Evolutionary conservation across 257 asterid species (phyloP).

Genomic region (Parsonsia alboflavescens): DNA sequence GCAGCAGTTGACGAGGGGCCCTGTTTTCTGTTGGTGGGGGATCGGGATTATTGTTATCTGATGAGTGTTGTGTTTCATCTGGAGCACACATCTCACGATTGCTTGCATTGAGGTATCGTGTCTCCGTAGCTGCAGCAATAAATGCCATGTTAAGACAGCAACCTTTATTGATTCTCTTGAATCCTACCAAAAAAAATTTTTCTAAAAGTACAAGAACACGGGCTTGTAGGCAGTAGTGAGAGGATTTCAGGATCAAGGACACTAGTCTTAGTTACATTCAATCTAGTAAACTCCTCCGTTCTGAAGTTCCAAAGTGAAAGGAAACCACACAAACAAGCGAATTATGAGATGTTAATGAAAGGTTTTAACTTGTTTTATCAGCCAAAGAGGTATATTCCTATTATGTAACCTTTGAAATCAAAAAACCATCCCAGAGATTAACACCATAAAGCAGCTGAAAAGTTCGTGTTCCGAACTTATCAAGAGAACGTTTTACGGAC

Average conservation of each 20-base stretch:
- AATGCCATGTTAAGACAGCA: constrained; percentile 8
- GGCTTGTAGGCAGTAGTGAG: neutral
- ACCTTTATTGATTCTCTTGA: neutral
- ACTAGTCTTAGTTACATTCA: neutral
- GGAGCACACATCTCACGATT: constrained; percentile 80
- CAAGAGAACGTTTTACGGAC: neutral
- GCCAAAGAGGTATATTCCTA: neutral
- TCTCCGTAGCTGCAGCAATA: constrained; percentile 60
- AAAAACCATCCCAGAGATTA: neutral
- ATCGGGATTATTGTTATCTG: constrained; percentile 41
- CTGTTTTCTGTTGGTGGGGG: constrained; percentile 32
- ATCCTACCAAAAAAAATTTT: neutral
- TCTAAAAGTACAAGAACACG: neutral
- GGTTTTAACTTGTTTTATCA: neutral
- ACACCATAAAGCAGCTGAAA: neutral
- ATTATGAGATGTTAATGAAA: neutral
- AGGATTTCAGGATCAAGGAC: neutral
- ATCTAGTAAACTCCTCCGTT: neutral
- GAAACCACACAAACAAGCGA: too few relatives aligned
- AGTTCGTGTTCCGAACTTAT: neutral
- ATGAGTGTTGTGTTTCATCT: constrained; percentile 53
- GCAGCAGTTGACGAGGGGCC: constrained; percentile 57
- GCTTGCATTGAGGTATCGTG: constrained; percentile 72
- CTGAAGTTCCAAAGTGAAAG: neutral
- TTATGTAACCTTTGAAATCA: neutral